Percentiles rank a stretch among this genome's conserved stretches.
Evolutionary conservation across 2,329 filamentous ascomycete species (phyloP).

Genomic region (Pestalotiopsis sp.): DNA sequence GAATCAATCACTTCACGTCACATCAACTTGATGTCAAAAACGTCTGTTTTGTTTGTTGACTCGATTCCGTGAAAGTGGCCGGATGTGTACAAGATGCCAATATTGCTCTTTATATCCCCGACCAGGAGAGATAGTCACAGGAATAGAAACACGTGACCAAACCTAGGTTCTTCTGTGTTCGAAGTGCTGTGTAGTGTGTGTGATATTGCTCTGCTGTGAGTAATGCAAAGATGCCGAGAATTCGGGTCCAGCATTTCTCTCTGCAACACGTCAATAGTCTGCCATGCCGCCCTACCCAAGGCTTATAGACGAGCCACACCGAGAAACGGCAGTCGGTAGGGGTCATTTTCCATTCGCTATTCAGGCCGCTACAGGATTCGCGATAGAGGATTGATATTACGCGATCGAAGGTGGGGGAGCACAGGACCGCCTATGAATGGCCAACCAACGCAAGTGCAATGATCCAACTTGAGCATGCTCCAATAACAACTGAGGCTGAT

Average conservation of each 20-base stretch:
- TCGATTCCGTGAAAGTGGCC: not conserved
- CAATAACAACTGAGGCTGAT: not conserved
- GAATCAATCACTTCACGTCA: not conserved
- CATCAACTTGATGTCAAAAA: not conserved
- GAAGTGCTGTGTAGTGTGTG: not conserved
- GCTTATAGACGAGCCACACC: not conserved
- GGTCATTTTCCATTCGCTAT: not conserved
- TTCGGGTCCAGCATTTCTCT: not conserved
- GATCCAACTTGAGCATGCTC: not conserved
- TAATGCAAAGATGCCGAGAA: not conserved
- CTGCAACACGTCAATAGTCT: not conserved
- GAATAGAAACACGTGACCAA: not conserved
- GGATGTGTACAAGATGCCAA: not conserved
- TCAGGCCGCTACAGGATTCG: not conserved
- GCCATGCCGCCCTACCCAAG: not conserved
- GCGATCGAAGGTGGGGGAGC: constrained; percentile 2
- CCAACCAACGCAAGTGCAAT: not conserved
- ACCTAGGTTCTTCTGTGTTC: not conserved
- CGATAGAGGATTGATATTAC: constrained; percentile 1
- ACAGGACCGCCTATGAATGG: not conserved
- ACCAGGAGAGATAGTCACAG: not conserved
- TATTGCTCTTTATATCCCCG: not conserved
- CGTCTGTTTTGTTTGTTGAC: not conserved
- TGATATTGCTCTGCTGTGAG: not conserved
- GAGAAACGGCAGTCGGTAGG: not conserved